These are phyloP conservation scores for Capsicum rhomboideum DNA, from an alignment of 257 asterid species.

Conservation along the genomic window DNA sequence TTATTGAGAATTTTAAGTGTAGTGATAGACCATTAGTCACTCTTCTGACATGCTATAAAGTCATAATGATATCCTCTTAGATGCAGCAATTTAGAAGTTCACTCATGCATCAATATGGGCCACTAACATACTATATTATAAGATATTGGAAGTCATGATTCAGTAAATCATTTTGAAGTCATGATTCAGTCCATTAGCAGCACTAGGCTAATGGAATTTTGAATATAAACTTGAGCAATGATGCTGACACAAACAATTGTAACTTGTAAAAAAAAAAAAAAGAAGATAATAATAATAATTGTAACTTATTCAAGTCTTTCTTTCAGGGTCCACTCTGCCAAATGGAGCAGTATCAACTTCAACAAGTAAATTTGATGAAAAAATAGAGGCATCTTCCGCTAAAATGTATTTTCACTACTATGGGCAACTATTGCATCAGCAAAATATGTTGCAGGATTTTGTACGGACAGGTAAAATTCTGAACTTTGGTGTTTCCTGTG, in stretches of 20 bases:
- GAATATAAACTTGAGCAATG: background rate
- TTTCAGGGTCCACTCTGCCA: constrained; percentile 52
- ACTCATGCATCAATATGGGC: no score
- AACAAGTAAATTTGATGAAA: constrained; percentile 81
- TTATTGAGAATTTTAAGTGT: background rate
- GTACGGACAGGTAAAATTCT: constrained; percentile 80
- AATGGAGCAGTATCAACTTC: constrained; percentile 53
- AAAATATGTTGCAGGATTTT: constrained; percentile 98
- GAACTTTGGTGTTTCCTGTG: background rate
- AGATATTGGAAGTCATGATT: no score
- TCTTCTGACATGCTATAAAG: background rate
- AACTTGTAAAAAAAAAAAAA: background rate
- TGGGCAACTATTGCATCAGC: constrained; percentile 97
- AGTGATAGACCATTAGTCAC: background rate
- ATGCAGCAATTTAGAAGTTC: no score
- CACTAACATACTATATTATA: no score
- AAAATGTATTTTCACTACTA: constrained; percentile 98
- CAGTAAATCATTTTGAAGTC: background rate
- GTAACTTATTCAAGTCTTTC: background rate
- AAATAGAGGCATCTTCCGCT: constrained; percentile 94
- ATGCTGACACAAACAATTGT: background rate
- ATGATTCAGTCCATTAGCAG: background rate
- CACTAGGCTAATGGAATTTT: background rate
- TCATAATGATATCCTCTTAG: no score
- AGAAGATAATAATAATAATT: background rate